Percentiles rank a stretch among this genome's conserved stretches.
Evolutionary conservation across 768 basidiomycete species (phyloP).

Genomic region (Lactifluus volemus): DNA sequence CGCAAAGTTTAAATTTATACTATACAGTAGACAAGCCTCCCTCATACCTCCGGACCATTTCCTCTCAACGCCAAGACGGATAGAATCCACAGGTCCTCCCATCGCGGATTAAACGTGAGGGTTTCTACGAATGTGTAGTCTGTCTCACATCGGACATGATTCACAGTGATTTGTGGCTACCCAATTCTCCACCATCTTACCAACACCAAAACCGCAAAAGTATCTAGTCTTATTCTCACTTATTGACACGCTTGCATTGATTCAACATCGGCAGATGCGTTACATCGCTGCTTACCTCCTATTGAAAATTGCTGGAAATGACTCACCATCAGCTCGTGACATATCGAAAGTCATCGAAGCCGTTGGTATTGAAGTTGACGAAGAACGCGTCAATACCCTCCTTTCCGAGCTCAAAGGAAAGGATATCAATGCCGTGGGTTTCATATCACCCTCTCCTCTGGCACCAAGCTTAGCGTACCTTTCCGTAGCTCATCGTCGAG

Average conservation of each 20-base stretch:
- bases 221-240: conserved; percentile 22
- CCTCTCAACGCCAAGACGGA: conserved; percentile 36
- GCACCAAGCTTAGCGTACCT: neutral
- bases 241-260: neutral
- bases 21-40: conserved; percentile 41
- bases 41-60: neutral
- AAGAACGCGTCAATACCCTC: conserved; percentile 70
- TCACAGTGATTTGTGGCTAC: conserved; percentile 94
- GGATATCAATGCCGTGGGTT: conserved; percentile 66
- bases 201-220: conserved; percentile 35
- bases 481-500: conserved; percentile 73
- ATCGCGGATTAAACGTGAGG: conserved; percentile 74
- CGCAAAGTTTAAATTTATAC: conserved; percentile 38
- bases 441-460: neutral
- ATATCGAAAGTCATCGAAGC: conserved; percentile 78
- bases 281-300: conserved; percentile 95
- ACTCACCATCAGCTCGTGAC: conserved; percentile 75
- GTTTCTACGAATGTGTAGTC: neutral
- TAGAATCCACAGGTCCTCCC: conserved; percentile 95
- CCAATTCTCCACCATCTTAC: conserved; percentile 35
- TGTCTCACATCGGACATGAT: conserved; percentile 10
- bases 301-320: conserved; percentile 90
- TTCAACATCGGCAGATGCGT: conserved; percentile 53
- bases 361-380: conserved; percentile 86
- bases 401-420: conserved; percentile 89